These are phyloP conservation scores for Trametes maxima DNA, from an alignment of 768 basidiomycete species.

Conservation along the genomic window DNA sequence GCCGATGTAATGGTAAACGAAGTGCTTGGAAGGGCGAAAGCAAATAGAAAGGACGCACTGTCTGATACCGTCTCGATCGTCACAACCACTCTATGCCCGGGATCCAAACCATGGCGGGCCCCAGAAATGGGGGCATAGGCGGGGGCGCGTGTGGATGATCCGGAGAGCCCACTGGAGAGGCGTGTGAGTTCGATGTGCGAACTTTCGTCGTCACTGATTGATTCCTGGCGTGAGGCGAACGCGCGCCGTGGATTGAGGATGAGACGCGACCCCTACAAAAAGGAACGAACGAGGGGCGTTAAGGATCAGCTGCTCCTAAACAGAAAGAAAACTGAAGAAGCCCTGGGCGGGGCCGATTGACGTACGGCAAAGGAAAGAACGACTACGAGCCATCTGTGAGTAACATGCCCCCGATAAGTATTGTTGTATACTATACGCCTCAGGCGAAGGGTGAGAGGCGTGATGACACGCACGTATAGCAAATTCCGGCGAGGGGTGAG, in stretches of 20 bases:
- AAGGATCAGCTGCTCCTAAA: background rate
- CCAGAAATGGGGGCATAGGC: background rate
- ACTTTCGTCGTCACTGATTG: background rate
- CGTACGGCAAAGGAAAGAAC: constrained; percentile 32
- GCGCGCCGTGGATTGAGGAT: constrained; percentile 22
- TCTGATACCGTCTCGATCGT: too few species aligned
- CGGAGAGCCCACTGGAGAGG: background rate
- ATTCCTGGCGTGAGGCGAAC: background rate
- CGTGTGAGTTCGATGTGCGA: constrained; percentile 7
- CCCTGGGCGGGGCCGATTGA: background rate
- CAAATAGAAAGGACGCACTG: too few species aligned
- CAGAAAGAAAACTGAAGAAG: background rate
- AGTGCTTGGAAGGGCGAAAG: too few species aligned
- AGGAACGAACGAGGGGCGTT: too few species aligned
- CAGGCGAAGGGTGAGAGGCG: background rate
- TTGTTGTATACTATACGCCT: too few species aligned
- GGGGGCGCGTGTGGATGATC: background rate
- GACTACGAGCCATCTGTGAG: constrained; percentile 28
- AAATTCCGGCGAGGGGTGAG: constrained; percentile 30
- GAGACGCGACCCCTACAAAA: constrained; percentile 24
- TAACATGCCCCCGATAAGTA: background rate
- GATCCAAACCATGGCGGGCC: too few species aligned
- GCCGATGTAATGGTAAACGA: too few species aligned
- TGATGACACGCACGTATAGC: constrained; percentile 28
- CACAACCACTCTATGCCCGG: too few species aligned